Evolutionary conservation across 2,329 filamentous ascomycete species (phyloP).

Genomic region (Ophiosphaerella narmari): DNA sequence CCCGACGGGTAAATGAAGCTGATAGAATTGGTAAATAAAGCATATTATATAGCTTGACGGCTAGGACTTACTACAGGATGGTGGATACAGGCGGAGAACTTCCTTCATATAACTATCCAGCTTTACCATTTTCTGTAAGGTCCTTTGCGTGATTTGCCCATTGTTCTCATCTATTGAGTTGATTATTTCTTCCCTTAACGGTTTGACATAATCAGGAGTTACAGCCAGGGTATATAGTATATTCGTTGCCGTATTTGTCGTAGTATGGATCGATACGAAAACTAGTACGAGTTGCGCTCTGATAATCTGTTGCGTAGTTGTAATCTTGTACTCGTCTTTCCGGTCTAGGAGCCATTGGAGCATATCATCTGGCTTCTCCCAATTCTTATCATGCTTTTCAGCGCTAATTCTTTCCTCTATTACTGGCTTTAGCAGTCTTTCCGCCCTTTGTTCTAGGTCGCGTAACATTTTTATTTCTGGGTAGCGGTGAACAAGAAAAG

Average conservation of each 20-base stretch:
- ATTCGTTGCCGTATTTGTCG: constrained; percentile 24
- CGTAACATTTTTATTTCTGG: background rate
- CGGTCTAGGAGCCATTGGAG: constrained; percentile 32
- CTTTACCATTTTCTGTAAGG: constrained; percentile 30
- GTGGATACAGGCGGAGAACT: constrained; percentile 20
- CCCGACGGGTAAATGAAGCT: constrained; percentile 52
- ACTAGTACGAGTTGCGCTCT: constrained; percentile 17
- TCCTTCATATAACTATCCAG: constrained; percentile 36
- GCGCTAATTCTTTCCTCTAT: background rate
- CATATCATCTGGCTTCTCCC: constrained; percentile 21
- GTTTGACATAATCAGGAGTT: constrained; percentile 46
- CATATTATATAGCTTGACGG: no score
- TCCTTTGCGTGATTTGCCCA: constrained; percentile 22
- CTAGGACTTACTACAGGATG: no score
- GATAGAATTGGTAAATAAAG: background rate
- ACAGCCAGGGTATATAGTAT: constrained; percentile 29
- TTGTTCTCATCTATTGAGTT: constrained; percentile 41
- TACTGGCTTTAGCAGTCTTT: background rate
- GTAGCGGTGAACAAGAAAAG: background rate
- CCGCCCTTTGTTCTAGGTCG: background rate
- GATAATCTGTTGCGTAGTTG: background rate
- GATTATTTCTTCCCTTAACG: constrained; percentile 47
- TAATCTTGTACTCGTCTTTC: background rate
- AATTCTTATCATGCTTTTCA: background rate
- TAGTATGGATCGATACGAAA: constrained; percentile 23